Evolutionary conservation across 306 rosid genomes (phyloP).

Genomic region (Argentina anserina): DNA sequence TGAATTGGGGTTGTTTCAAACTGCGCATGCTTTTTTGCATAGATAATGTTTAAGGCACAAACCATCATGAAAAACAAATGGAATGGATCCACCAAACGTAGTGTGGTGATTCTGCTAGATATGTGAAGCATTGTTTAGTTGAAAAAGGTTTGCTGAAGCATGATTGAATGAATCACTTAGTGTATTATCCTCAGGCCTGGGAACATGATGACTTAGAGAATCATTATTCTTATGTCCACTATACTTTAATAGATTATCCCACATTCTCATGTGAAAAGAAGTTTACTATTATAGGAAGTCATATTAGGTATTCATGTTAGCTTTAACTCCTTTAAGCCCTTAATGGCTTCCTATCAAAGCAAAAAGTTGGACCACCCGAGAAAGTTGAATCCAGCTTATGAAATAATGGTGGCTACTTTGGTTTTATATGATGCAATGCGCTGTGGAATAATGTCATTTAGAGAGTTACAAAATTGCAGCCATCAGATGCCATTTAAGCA

Average conservation of each 20-base stretch:
- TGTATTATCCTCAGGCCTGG: constrained; percentile 2
- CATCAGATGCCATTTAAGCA: not conserved
- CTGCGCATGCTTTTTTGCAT: not conserved
- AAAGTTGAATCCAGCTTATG: not conserved
- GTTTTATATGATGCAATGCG: not conserved
- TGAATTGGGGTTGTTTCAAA: not conserved
- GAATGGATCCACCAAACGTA: constrained; percentile 16
- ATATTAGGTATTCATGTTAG: not conserved
- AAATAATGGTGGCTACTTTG: not conserved
- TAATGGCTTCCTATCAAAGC: not conserved
- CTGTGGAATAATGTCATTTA: not conserved
- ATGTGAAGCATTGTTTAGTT: not conserved
- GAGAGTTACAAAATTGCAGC: not conserved
- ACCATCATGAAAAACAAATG: constrained; percentile 29
- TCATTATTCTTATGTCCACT: not conserved
- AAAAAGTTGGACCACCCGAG: constrained; percentile 16
- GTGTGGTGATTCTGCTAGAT: not conserved
- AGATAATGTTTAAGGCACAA: constrained; percentile 17
- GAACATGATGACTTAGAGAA: not conserved
- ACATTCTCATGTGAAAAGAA: not conserved
- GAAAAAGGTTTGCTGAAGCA: not conserved
- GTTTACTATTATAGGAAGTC: not conserved
- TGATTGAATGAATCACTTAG: constrained; percentile 3
- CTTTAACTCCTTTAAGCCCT: not conserved
- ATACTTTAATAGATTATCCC: not conserved